Evolutionary conservation across 257 asterid species (phyloP), one percentile per base, ranked within the genome.

Genomic region (Sherardia arvensis): DNA sequence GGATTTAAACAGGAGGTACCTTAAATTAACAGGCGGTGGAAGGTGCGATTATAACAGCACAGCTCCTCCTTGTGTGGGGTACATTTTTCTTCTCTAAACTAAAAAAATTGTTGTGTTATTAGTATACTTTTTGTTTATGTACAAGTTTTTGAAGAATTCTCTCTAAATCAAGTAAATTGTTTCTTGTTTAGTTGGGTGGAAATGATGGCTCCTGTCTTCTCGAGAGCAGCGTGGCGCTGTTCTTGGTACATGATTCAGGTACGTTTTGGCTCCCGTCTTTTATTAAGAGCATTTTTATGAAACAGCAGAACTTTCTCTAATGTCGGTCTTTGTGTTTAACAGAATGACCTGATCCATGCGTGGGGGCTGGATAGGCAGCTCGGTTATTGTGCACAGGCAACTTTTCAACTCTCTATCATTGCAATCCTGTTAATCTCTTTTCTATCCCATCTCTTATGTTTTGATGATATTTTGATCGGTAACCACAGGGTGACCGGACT

Each of bases 151-250:
- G 5, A 40, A 14, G 48, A 2, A 40, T 40, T 40, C n/a, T 40
- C 38, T 63, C 27, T 61, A 17, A 53, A 8, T 28, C 45, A 36
- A 1, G 12, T 30, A 12, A 27, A 10, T 15, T 53, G 18, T 58
- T n/a, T 7, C 34, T 32, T 76, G 79, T 43, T 0, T 74, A 91
- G 98, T 58, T 91, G 98, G 98, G 96, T 88, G 65, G 98, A 91
- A 73, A 86, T 91, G 98, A 91, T 91, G 98, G 98, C 96, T 71
- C 98, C 98, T 0, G 98, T 88, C 22, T 91, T 88, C 74, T 88
- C 98, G 2, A 81, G 65, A 76, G 87, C 87, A 8, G 94, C 98
- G 6, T 91, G 98, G 98, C 96, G 90, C 47, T 91, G 98, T 69
- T 84, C 73, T 22, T 91, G 98, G 98, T 79, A 79, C 69, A 83